Evolutionary conservation across 306 rosid genomes (phyloP), one percentile per base, ranked within the genome.

Genomic region (Quercus berberidifolia): DNA sequence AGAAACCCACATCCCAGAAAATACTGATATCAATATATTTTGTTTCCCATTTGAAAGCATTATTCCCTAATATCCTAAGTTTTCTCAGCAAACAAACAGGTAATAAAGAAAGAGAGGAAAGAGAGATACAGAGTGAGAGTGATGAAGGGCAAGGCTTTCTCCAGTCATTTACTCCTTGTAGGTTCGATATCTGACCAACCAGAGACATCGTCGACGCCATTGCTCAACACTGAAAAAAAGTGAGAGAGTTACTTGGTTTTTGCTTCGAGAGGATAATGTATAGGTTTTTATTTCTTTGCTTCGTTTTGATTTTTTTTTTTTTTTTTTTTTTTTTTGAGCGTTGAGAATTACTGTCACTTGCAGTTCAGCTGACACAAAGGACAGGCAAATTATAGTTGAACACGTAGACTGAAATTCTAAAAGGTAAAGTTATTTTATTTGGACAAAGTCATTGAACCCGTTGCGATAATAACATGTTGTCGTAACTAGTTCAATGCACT

Each of bases 181-280:
- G 73, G 73, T 81, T 86, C 6, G 86, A 79, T 25, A 87, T 20
- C 46, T 89, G 92, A 82, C 85, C 85, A 12, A 88, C 78, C 17
- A 87, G 33, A 74, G 94, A 81, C 69, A 86, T 64, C 33, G 91
- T 87, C 78, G 91, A 86, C 64, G 90, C 91, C 97, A 90, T 90
- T 69, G 88, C 43, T 31, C 49, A 33, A 18, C 23, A 46, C 51
- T 8, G 72, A 67, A 41, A 41, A 41, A 41, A 41, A 8, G 52
- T 4, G n/a, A 35, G 18, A 9, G 72, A 43, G 38, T 67, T 33
- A 18, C n/a, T 3, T 12, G 25, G 46, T 19, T 67, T 67, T 28
- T 67, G 51, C 20, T 25, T 67, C 25, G 25, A 67, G 72, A 67
- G 15, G 72, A 67, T 67, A 67, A 67, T 67, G 79, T 70, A 74